Evolutionary conservation across 2,329 filamentous ascomycete species (phyloP).

Genomic region (Colletotrichum sp.): DNA sequence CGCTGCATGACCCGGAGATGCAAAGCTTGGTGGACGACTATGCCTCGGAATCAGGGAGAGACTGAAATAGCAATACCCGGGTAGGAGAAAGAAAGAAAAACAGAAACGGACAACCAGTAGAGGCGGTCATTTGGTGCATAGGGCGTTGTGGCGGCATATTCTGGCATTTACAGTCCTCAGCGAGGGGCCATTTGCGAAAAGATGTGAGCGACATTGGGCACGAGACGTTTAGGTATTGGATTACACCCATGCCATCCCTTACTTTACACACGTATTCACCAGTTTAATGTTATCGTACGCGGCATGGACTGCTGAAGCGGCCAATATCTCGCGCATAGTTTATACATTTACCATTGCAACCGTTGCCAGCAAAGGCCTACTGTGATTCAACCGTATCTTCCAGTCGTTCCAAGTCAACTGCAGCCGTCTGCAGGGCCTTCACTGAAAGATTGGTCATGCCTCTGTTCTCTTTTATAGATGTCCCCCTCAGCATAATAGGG

Average conservation of each 20-base stretch:
- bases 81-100: background rate
- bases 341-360: background rate
- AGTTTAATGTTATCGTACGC: conserved; percentile 10
- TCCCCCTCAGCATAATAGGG: background rate
- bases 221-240: background rate
- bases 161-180: background rate
- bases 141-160: conserved; percentile 6
- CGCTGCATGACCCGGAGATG: conserved; percentile 20
- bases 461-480: background rate
- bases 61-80: background rate
- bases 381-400: background rate
- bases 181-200: background rate
- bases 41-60: conserved; percentile 15
- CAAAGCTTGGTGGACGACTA: conserved; percentile 22
- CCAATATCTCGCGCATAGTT: background rate
- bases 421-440: background rate
- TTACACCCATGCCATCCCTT: background rate
- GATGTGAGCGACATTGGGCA: background rate
- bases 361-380: background rate
- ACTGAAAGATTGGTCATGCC: background rate
- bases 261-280: background rate
- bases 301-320: background rate
- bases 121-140: background rate
- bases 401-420: background rate
- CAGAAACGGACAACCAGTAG: background rate